These are phyloP conservation scores for Pulveroboletus sp. DNA, from an alignment of 768 basidiomycete species.

Conservation along the genomic window DNA sequence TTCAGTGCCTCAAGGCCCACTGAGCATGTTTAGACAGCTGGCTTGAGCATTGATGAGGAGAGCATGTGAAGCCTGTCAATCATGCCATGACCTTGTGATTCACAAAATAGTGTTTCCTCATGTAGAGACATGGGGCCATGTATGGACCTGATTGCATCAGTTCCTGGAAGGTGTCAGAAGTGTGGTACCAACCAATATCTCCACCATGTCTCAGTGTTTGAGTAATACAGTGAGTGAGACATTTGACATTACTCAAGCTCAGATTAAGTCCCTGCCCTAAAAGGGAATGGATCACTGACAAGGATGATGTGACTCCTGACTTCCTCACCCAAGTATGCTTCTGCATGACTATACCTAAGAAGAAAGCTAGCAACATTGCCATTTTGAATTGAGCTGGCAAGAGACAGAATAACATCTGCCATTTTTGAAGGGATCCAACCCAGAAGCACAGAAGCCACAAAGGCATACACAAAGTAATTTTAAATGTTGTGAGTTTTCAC, in stretches of 20 bases:
- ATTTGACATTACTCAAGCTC: slow-evolving; percentile 83
- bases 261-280: slow-evolving; percentile 96
- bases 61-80: slow-evolving; percentile 90
- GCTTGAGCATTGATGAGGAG: slow-evolving; percentile 62
- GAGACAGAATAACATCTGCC: slow-evolving; percentile 65
- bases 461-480: slow-evolving; percentile 58
- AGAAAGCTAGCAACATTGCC: slow-evolving; percentile 87
- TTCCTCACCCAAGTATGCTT: slow-evolving; percentile 78
- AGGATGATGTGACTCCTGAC: slow-evolving; percentile 69
- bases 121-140: slow-evolving; percentile 72
- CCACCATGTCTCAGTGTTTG: slow-evolving; percentile 57
- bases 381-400: slow-evolving; percentile 65
- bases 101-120: slow-evolving; percentile 73
- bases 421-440: slow-evolving; percentile 58
- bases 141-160: slow-evolving; percentile 52
- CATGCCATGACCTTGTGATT: slow-evolving; percentile 83
- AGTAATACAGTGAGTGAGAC: slow-evolving; percentile 63
- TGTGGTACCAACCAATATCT: slow-evolving; percentile 65
- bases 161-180: background rate
- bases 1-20: slow-evolving; percentile 91
- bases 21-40: slow-evolving; percentile 82
- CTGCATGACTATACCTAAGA: slow-evolving; percentile 79
- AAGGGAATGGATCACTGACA: slow-evolving; percentile 89
- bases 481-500: slow-evolving; percentile 69
- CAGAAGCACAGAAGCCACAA: slow-evolving; percentile 33